phyloP scores from a whole-genome alignment of 257 asterid genomes.

The Handroanthus guayacan region DNA sequence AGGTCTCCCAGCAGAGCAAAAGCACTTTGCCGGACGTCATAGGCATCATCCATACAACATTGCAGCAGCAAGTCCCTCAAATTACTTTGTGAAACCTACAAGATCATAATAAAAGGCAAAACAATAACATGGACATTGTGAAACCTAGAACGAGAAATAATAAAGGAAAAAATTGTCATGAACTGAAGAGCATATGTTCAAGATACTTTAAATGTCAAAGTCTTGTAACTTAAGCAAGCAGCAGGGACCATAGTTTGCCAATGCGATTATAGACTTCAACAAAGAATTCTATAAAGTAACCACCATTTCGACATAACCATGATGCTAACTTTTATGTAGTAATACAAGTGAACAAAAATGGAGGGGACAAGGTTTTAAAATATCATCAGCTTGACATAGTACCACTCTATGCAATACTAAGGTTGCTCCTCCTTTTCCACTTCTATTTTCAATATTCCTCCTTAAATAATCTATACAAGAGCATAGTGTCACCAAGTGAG shows the following conservation, averaged over 20 bases:
- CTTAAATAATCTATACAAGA: neutral
- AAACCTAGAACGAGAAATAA: slow-evolving; percentile 3
- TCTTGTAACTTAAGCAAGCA: slow-evolving; percentile 6
- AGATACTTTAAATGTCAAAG: slow-evolving; percentile 3
- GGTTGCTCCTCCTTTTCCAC: slow-evolving; percentile 9
- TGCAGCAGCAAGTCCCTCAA: slow-evolving; percentile 92
- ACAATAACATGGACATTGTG: neutral
- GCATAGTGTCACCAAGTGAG: slow-evolving; percentile 4
- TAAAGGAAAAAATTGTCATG: neutral
- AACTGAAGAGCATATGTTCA: neutral
- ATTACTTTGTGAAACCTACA: slow-evolving; percentile 84
- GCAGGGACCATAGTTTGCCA: neutral
- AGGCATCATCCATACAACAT: slow-evolving; percentile 94
- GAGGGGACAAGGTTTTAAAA: neutral
- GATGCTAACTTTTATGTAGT: neutral
- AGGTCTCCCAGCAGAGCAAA: slow-evolving; percentile 99
- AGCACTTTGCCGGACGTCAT: slow-evolving; percentile 95
- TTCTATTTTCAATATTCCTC: neutral
- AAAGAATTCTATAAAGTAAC: neutral
- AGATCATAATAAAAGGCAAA: neutral
- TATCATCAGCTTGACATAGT: slow-evolving; percentile 5
- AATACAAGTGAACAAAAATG: slow-evolving; percentile 8
- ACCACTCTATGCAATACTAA: slow-evolving; percentile 6
- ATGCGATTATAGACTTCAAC: slow-evolving; percentile 15
- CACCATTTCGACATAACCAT: slow-evolving; percentile 3